Evolutionary conservation across 2,329 filamentous ascomycete genomes (phyloP).

Genomic region (Fusarium hostae): DNA sequence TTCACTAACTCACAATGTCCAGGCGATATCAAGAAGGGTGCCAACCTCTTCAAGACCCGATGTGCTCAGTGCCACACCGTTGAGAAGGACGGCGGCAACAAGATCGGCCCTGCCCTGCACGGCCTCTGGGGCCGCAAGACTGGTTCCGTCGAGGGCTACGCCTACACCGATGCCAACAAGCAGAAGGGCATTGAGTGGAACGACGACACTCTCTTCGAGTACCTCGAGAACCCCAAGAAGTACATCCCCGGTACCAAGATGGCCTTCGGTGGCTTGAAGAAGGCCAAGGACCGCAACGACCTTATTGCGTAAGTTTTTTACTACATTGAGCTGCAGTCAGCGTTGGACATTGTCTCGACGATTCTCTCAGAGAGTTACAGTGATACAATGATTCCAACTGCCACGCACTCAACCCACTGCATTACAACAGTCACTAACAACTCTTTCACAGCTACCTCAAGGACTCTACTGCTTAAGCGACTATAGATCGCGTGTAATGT

Average conservation of each 20-base stretch:
- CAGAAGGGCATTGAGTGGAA: slow-evolving; percentile 91
- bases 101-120: slow-evolving; percentile 96
- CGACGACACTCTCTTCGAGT: slow-evolving; percentile 88
- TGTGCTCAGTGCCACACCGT: slow-evolving; percentile 99
- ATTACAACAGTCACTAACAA: slow-evolving; percentile 39
- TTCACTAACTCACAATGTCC: slow-evolving; percentile 55
- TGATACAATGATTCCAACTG: not conserved
- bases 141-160: slow-evolving; percentile 89
- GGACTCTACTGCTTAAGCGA: slow-evolving; percentile 74
- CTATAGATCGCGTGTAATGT: slow-evolving; percentile 48
- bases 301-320: slow-evolving; percentile 84
- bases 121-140: slow-evolving; percentile 98
- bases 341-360: not conserved
- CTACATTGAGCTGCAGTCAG: not conserved
- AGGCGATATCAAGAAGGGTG: slow-evolving; percentile 97
- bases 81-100: slow-evolving; percentile 91
- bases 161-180: slow-evolving; percentile 99
- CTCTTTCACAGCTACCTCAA: slow-evolving; percentile 68
- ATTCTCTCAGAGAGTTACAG: not conserved
- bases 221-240: slow-evolving; percentile 99
- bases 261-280: slow-evolving; percentile 99
- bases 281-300: slow-evolving; percentile 99
- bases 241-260: slow-evolving; percentile 99
- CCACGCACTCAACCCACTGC: not conserved
- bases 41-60: slow-evolving; percentile 98